Conservation (phyloP, 805 yeast genomes). For the Kuraishia capsulata region DNA sequence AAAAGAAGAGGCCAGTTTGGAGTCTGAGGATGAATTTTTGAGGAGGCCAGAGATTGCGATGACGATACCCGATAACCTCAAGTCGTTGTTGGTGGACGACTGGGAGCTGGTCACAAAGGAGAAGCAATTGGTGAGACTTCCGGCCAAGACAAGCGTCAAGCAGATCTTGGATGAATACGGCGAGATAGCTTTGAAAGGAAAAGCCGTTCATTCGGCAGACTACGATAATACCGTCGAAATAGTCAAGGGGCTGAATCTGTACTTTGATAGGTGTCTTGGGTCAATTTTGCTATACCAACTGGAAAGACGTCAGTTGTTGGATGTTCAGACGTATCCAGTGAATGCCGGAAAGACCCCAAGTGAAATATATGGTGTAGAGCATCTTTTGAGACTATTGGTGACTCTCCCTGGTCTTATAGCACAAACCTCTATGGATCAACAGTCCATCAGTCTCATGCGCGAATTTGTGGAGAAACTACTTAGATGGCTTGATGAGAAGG, state of each 20-base stretch:
- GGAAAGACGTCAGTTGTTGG: slow-evolving; percentile 67
- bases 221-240: slow-evolving; percentile 56
- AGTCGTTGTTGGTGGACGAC: slow-evolving; percentile 73
- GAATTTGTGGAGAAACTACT: slow-evolving; percentile 46
- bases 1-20: slow-evolving; percentile 5
- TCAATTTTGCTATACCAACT: slow-evolving; percentile 62
- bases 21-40: slow-evolving; percentile 20
- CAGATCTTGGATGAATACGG: slow-evolving; percentile 45
- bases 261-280: slow-evolving; percentile 69
- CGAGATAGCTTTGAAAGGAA: slow-evolving; percentile 21
- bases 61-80: slow-evolving; percentile 56
- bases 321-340: slow-evolving; percentile 30
- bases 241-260: slow-evolving; percentile 56
- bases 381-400: slow-evolving; percentile 67
- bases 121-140: slow-evolving; percentile 58
- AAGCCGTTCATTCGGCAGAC: slow-evolving; percentile 37
- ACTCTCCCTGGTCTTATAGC: slow-evolving; percentile 78
- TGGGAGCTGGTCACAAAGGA: slow-evolving; percentile 90
- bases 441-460: slow-evolving; percentile 48
- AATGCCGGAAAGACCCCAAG: slow-evolving; percentile 23
- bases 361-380: slow-evolving; percentile 71
- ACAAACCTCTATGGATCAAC: slow-evolving; percentile 74
- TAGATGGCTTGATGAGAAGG: slow-evolving; percentile 38
- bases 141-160: slow-evolving; percentile 45
- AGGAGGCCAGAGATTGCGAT: slow-evolving; percentile 41